phyloP scores from a whole-genome alignment of 2,329 filamentous ascomycete genomes.

The Fusarium acutatum region DNA sequence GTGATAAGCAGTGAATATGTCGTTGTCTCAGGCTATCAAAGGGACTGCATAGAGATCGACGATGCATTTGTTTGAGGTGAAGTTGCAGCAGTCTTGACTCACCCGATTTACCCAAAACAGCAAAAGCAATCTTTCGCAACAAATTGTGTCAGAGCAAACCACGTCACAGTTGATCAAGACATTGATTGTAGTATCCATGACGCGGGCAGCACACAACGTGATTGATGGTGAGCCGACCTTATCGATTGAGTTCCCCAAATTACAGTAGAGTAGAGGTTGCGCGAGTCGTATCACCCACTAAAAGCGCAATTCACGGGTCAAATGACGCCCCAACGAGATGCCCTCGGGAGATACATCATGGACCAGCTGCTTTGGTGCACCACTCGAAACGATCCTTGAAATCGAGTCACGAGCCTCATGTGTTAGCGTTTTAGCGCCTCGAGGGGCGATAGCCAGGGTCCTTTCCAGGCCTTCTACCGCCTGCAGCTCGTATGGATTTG shows the following conservation, averaged over 20 bases:
- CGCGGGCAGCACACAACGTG: constrained; percentile 11
- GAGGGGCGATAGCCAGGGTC: constrained; percentile 14
- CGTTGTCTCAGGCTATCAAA: constrained; percentile 11
- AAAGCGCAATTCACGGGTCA: constrained; percentile 32
- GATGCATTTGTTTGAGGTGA: constrained; percentile 12
- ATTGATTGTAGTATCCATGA: constrained; percentile 22
- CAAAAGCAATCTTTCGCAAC: neutral
- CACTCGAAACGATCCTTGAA: constrained; percentile 28
- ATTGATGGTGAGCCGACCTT: constrained; percentile 14
- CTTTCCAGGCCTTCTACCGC: constrained; percentile 13
- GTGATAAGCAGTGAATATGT: constrained; percentile 26
- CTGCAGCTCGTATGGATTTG: constrained; percentile 11
- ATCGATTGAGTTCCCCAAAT: constrained; percentile 36
- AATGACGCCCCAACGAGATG: constrained; percentile 33
- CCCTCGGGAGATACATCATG: constrained; percentile 1
- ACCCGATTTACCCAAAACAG: neutral
- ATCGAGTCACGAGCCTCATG: constrained; percentile 36
- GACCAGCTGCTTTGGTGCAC: constrained; percentile 12
- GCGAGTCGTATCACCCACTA: constrained; percentile 29
- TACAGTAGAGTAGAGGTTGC: constrained; percentile 6
- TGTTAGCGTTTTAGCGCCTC: constrained; percentile 28
- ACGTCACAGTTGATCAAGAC: neutral
- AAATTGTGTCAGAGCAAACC: neutral
- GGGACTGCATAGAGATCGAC: constrained; percentile 15
- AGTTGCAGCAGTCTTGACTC: constrained; percentile 2